phyloP scores from a whole-genome alignment of 176 grass and related monocot genomes.

The Stipa capillata region DNA sequence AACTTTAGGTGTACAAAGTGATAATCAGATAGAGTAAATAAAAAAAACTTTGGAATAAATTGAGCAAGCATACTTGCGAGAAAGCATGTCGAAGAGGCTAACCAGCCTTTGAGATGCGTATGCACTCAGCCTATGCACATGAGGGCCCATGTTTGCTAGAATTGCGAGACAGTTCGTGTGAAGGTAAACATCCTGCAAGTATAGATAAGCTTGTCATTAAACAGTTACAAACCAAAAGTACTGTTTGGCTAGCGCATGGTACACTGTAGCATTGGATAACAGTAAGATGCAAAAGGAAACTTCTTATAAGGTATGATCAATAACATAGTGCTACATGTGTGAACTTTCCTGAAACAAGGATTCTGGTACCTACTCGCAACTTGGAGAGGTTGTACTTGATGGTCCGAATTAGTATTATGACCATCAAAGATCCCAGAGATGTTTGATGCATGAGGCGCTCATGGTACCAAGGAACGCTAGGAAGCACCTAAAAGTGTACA shows the following conservation, averaged over 20 bases:
- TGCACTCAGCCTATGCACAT: slow-evolving; percentile 84
- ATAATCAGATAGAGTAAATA: slow-evolving; percentile 6
- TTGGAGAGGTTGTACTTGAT: slow-evolving; percentile 99
- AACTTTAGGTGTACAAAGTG: background rate
- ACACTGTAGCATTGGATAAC: background rate
- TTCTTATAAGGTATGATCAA: background rate
- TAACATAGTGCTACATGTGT: background rate
- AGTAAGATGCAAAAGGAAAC: background rate
- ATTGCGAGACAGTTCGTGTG: slow-evolving; percentile 97
- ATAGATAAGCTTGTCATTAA: slow-evolving; percentile 20
- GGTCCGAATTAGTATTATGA: slow-evolving; percentile 87
- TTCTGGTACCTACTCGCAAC: slow-evolving; percentile 55
- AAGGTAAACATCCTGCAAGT: slow-evolving; percentile 91
- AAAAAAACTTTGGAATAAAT: slow-evolving; percentile 8
- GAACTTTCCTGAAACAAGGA: slow-evolving; percentile 4
- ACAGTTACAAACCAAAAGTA: background rate
- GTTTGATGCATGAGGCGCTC: slow-evolving; percentile 93
- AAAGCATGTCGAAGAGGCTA: slow-evolving; percentile 99
- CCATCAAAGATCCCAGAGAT: slow-evolving; percentile 94
- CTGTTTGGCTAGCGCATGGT: background rate
- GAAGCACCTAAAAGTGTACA: slow-evolving; percentile 51
- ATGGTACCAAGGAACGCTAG: slow-evolving; percentile 89
- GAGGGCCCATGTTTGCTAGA: slow-evolving; percentile 97
- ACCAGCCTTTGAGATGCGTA: slow-evolving; percentile 99
- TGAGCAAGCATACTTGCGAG: slow-evolving; percentile 74